Percentiles rank a stretch among this genome's conserved stretches.
phyloP scores from a whole-genome alignment of 179 eudicot genomes.

The Beta lomatogona region DNA sequence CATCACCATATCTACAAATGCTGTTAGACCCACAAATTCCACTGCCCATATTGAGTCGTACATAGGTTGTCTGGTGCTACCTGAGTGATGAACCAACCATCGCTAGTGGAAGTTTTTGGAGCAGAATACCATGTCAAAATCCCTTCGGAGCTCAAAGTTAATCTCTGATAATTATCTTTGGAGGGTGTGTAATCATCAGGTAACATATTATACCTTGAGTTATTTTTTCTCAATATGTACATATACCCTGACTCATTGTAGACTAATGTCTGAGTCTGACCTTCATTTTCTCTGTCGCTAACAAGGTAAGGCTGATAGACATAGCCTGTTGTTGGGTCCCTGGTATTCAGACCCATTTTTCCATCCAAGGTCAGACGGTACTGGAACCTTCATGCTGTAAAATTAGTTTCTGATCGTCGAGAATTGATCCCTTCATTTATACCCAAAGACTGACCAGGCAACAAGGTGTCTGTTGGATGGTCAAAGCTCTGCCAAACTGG shows the following conservation, averaged over 20 bases:
- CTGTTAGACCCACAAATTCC: conserved; percentile 44
- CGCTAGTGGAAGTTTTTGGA: conserved; percentile 10
- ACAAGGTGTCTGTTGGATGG: conserved; percentile 2
- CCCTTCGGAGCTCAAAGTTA: conserved; percentile 32
- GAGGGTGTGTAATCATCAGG: neutral
- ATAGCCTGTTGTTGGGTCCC: neutral
- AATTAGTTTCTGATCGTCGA: conserved; percentile 1
- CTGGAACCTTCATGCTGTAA: conserved; percentile 16
- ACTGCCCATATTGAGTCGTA: neutral
- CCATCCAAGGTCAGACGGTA: neutral
- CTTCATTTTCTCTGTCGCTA: neutral
- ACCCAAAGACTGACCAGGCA: neutral
- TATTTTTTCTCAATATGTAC: conserved; percentile 16
- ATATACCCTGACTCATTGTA: conserved; percentile 20
- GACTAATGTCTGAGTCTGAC: neutral
- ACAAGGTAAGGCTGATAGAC: neutral
- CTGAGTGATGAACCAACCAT: conserved; percentile 11
- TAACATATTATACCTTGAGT: neutral
- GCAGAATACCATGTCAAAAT: conserved; percentile 29
- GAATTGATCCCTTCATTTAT: neutral
- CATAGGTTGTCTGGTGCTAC: conserved; percentile 27
- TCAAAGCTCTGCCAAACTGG: conserved; percentile 15
- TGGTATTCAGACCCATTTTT: conserved; percentile 15
- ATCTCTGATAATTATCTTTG: conserved; percentile 28
- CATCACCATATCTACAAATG: conserved; percentile 31